These are phyloP conservation scores for Phytopythium chamaehyphon DNA, from an alignment of 352 stramenopile species.

Conservation along the genomic window DNA sequence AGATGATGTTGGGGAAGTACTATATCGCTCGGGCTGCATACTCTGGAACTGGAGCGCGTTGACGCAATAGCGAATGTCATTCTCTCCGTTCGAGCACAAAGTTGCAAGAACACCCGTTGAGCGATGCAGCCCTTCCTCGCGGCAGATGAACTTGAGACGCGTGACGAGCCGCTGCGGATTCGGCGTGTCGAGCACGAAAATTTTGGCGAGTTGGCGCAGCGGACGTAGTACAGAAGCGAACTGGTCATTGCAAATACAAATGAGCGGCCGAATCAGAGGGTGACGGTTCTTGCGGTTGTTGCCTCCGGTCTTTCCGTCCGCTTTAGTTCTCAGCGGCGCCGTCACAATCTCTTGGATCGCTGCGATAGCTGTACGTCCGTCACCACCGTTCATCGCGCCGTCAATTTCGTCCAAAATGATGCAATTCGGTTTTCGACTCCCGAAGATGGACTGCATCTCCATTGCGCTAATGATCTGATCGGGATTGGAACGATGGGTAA, in stretches of 20 bases:
- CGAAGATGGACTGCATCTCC: slow-evolving; percentile 90
- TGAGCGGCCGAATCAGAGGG: slow-evolving; percentile 90
- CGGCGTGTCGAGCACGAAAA: slow-evolving; percentile 90
- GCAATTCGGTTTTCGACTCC: slow-evolving; percentile 92
- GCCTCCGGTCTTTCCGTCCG: slow-evolving; percentile 21
- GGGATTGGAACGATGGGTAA: neutral
- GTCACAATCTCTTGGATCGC: slow-evolving; percentile 92
- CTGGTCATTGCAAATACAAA: slow-evolving; percentile 99
- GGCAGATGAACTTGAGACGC: slow-evolving; percentile 91
- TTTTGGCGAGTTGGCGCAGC: slow-evolving; percentile 91
- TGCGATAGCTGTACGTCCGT: slow-evolving; percentile 84
- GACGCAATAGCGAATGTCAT: slow-evolving; percentile 95
- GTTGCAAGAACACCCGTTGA: slow-evolving; percentile 60
- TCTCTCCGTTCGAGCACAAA: slow-evolving; percentile 62
- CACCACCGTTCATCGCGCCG: slow-evolving; percentile 89
- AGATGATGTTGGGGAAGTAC: neutral
- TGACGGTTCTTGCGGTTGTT: slow-evolving; percentile 38
- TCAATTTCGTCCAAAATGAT: slow-evolving; percentile 99
- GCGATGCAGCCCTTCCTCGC: slow-evolving; percentile 82
- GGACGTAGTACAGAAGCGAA: slow-evolving; percentile 93
- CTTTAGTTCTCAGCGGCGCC: slow-evolving; percentile 67
- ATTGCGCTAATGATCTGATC: slow-evolving; percentile 83
- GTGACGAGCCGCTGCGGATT: slow-evolving; percentile 86
- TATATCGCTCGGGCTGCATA: slow-evolving; percentile 20
- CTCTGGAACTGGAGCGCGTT: slow-evolving; percentile 96